Evolutionary conservation across 2,329 filamentous ascomycete species (phyloP).

Genomic region (Claviceps sorghi): DNA sequence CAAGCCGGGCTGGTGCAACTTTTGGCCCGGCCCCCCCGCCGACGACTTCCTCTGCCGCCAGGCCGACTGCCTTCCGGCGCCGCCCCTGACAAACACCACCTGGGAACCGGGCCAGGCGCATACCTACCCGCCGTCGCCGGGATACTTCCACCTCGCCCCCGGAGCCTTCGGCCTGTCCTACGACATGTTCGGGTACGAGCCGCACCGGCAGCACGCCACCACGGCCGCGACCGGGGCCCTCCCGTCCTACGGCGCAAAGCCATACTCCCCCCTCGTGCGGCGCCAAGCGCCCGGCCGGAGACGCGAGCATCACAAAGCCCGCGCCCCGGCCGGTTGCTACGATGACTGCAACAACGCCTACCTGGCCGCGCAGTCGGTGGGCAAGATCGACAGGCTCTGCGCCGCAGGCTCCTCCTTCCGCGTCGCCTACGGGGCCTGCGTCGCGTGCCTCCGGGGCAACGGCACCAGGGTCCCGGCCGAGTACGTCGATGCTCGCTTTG

Average conservation of each 20-base stretch:
- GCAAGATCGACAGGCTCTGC: conserved; percentile 36
- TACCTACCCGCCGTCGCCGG: conserved; percentile 34
- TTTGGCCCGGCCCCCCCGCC: conserved; percentile 33
- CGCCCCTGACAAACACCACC: conserved; percentile 17
- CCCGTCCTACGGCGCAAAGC: not conserved
- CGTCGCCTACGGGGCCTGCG: conserved; percentile 22
- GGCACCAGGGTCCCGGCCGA: conserved; percentile 14
- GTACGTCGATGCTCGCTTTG: conserved; percentile 24
- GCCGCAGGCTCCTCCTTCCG: conserved; percentile 25
- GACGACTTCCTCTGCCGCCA: conserved; percentile 32
- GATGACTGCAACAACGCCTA: conserved; percentile 35
- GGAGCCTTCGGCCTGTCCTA: conserved; percentile 47
- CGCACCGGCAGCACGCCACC: conserved; percentile 22
- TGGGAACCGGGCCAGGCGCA: conserved; percentile 32
- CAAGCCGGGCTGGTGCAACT: conserved; percentile 33
- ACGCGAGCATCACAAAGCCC: too few relatives aligned
- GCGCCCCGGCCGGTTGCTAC: too few relatives aligned
- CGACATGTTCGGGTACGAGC: conserved; percentile 40
- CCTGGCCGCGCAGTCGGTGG: conserved; percentile 33
- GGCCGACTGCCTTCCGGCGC: conserved; percentile 29
- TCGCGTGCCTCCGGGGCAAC: conserved; percentile 24
- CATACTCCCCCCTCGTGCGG: not conserved
- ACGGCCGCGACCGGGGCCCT: conserved; percentile 30
- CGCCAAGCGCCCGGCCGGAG: too few relatives aligned
- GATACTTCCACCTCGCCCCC: conserved; percentile 52